Percentiles rank a stretch among this genome's conserved stretches.
Conservation (phyloP, 106 monocot species). For the Amphibolis antarctica region DNA sequence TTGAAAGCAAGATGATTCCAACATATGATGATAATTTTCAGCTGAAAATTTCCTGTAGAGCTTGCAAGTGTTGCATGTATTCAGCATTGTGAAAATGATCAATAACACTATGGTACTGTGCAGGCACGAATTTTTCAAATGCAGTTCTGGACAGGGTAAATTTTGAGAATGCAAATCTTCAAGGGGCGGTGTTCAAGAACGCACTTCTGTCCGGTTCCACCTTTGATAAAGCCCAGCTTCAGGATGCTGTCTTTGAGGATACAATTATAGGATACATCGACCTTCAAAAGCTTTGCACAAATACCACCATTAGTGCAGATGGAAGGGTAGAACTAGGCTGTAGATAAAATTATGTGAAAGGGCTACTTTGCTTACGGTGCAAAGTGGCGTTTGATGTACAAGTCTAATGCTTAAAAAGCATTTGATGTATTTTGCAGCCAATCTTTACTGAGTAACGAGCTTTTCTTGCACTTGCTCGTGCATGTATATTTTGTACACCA, state of each 20-base stretch:
- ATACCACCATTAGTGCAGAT: constrained; percentile 44
- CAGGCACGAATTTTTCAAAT: constrained; percentile 86
- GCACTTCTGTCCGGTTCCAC: constrained; percentile 75
- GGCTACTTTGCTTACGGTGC: no score
- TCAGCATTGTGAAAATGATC: no score
- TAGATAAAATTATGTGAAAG: constrained; percentile 21
- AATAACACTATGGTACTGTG: neutral
- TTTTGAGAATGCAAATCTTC: constrained; percentile 65
- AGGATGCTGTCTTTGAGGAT: constrained; percentile 60
- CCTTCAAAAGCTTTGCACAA: constrained; percentile 79
- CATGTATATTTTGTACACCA: no score
- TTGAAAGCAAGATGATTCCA: no score
- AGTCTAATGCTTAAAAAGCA: no score
- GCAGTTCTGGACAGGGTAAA: constrained; percentile 81
- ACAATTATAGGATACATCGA: constrained; percentile 95
- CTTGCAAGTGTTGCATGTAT: no score
- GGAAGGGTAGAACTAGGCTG: constrained; percentile 68
- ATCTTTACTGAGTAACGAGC: no score
- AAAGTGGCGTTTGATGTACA: no score
- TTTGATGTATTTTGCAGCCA: no score
- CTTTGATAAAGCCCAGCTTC: constrained; percentile 51
- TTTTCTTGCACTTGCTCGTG: no score
- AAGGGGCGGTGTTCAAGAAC: constrained; percentile 82
- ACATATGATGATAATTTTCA: no score
- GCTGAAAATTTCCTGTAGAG: no score